Evolutionary conservation across 495 filamentous ascomycete genomes (phyloP), one percentile per base, ranked within the genome.

Genomic region (Tuber brumale): DNA sequence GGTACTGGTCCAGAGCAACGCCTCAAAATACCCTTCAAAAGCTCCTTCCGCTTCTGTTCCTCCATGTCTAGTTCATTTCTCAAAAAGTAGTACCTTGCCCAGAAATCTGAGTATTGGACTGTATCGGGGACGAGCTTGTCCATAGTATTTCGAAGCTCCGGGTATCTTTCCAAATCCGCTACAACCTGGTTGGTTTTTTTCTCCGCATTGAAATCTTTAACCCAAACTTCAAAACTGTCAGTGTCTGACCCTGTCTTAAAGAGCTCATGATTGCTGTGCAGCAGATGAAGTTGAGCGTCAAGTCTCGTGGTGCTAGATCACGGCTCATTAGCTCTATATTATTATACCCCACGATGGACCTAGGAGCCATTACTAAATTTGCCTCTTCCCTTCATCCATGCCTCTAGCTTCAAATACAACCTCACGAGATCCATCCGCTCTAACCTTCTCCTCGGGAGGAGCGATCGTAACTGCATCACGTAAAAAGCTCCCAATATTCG

Each of bases 21-120:
- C n/a, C 79, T 73, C 44, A 82, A 82, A 86, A 79, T 87, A 97
- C 95, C 95, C 85, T 97, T 97, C 70, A 99, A 85, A 77, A 99
- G 85, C 83, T 98, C 95, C 82, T 91, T 90, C 83, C 95, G 87
- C 85, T 94, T 90, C 81, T 92, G 90, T 87, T 99, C 95, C 75
- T 97, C 94, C n/a, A 91, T 94, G 85, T 98, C 95, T 77, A 99
- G 91, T 37, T 96, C 93, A 78, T 96, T 91, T 80, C 96, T 87
- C 76, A 98, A 86, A 86, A 97, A 99, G 80, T 97, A 98, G 83
- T 99, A 99, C 51, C 95, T 88, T 79, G 88, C 91, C 96, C 96
- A 99, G 84, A 98, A 99, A 70, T 91, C 89, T 21, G 85, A 88
- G 83, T 99, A 99, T 44, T 94, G 88, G 21, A 97, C 93, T 78